phyloP scores from a whole-genome alignment of 1,284 basidiomycete species.

The Sporisorium graminicola region DNA sequence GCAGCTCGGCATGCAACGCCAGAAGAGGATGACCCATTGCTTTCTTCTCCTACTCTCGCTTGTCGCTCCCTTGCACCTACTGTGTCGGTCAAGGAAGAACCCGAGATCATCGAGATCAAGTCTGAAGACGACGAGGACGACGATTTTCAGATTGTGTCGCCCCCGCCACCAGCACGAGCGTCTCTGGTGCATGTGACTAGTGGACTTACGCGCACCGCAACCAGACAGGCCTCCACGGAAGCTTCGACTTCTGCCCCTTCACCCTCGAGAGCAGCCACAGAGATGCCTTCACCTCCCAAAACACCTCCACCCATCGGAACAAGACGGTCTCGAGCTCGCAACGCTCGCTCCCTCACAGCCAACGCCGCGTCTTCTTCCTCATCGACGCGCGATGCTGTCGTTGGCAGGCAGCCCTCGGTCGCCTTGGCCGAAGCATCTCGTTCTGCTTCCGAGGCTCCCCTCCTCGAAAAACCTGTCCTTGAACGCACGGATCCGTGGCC shows the following conservation, averaged over 20 bases:
- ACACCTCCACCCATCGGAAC: slow-evolving; percentile 22
- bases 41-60: slow-evolving; percentile 23
- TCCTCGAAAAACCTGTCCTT: slow-evolving; percentile 31
- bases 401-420: slow-evolving; percentile 36
- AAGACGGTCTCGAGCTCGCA: slow-evolving; percentile 21
- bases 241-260: slow-evolving; percentile 4
- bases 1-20: slow-evolving; percentile 8
- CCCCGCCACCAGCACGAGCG: slow-evolving; percentile 5
- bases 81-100: slow-evolving; percentile 17
- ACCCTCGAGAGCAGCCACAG: slow-evolving; percentile 15
- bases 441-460: slow-evolving; percentile 19
- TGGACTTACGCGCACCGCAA: not conserved
- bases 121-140: slow-evolving; percentile 46
- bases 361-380: slow-evolving; percentile 5
- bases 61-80: slow-evolving; percentile 1
- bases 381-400: slow-evolving; percentile 24
- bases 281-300: not conserved
- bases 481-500: slow-evolving; percentile 66
- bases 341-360: slow-evolving; percentile 30
- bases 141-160: slow-evolving; percentile 35
- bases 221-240: not conserved
- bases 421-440: slow-evolving; percentile 23
- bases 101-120: slow-evolving; percentile 47
- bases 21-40: slow-evolving; percentile 21
- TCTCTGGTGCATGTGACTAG: not conserved